Base-by-base conservation (phyloP, 805 yeast genomes). In the Pichia ethanolica region DNA sequence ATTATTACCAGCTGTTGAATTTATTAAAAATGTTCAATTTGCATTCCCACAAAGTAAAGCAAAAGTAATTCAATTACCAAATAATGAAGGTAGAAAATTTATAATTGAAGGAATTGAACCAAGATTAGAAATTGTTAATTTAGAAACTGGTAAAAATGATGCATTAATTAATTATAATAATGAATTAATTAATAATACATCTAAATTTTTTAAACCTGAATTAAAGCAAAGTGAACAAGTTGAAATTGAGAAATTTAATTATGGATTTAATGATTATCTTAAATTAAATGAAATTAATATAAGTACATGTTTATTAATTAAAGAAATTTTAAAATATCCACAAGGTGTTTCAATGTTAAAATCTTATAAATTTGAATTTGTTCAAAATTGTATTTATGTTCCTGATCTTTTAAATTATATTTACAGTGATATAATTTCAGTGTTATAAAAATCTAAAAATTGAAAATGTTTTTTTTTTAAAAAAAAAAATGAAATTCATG, bases 71-170 rank as follows among this genome's bases (percentile, higher is more conserved):
- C 78, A 79, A 47, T 73, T 79, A 39, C 75, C 81, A 6, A 72
- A 79, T 12, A 82, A 84, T 1, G 53, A 50, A 28, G 76, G 77
- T 52, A 83, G 88, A 60, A 86, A 83, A 64, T 93, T 93, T 61
- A 88, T 93, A 41, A 93, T 93, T 60, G 87, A 87, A 67, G 98
- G 99, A 11, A 87, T 93, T 50, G 89, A 86, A 64, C 98, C 99
- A 30, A 78, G 99, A 58, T 71, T 71, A 43, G 71, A 67, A 44
- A 75, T 83, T 1, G 82, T 83, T 35, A 68, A 67, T 45, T 59
- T 76, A 5, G 69, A 65, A 45, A 72, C 70, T 10, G 82, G 79
- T 3, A 74, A 73, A 45, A 53, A 54, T 33, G 75, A 72, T 33
- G 75, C 78, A 27, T 39, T 56, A 3, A 36, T 47, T 5, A 48